phyloP scores from a whole-genome alignment of 768 basidiomycete species.

The Pleurotus citrinopileatus region DNA sequence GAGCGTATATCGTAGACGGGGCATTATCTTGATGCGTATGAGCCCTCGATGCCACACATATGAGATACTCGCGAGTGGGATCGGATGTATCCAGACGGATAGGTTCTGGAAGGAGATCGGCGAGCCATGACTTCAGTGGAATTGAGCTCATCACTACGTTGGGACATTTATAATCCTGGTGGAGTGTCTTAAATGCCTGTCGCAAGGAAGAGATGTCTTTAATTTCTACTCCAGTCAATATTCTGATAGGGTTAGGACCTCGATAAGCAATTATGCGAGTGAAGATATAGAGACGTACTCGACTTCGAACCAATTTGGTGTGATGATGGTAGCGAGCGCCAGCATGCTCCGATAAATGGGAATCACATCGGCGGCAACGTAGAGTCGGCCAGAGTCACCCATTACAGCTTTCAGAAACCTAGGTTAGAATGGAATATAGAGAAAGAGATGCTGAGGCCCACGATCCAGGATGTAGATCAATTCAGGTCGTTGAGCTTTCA shows the following conservation, averaged over 20 bases:
- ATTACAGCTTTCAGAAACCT: slow-evolving; percentile 67
- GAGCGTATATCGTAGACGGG: slow-evolving; percentile 56
- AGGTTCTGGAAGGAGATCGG: slow-evolving; percentile 43
- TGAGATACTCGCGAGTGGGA: slow-evolving; percentile 43
- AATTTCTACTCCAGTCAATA: slow-evolving; percentile 72
- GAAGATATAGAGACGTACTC: slow-evolving; percentile 58
- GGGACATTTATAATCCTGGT: slow-evolving; percentile 71
- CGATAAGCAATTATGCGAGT: slow-evolving; percentile 17
- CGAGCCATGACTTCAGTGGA: slow-evolving; percentile 63
- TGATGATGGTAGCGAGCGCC: slow-evolving; percentile 86
- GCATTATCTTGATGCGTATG: slow-evolving; percentile 12
- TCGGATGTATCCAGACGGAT: slow-evolving; percentile 31
- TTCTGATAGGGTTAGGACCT: slow-evolving; percentile 42
- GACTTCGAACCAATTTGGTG: slow-evolving; percentile 98
- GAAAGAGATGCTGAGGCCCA: slow-evolving; percentile 24
- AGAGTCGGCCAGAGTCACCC: slow-evolving; percentile 87
- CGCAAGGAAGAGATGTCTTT: slow-evolving; percentile 65
- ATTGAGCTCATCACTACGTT: slow-evolving; percentile 94
- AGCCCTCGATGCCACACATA: slow-evolving; percentile 76
- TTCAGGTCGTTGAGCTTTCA: slow-evolving; percentile 54
- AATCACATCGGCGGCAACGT: slow-evolving; percentile 84
- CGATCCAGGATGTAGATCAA: slow-evolving; percentile 91
- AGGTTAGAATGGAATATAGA: not conserved
- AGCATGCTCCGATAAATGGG: slow-evolving; percentile 83
- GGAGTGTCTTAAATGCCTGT: slow-evolving; percentile 68